Percentiles rank a stretch among this genome's conserved stretches.
Conservation (phyloP, 208 protist species). For the Trypanosoma platydactyli region DNA sequence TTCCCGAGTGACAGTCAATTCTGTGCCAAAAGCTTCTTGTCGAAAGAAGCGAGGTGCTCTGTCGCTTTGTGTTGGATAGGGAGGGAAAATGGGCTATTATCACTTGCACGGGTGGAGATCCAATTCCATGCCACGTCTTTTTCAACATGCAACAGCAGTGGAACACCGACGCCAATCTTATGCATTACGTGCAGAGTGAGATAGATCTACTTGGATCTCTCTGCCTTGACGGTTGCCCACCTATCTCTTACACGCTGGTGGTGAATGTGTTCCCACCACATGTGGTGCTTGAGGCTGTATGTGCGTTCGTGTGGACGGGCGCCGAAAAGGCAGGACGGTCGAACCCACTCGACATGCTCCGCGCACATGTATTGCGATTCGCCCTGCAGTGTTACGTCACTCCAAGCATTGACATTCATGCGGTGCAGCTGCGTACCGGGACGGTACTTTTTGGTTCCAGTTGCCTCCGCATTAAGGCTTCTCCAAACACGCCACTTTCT, state of each 20-base stretch:
- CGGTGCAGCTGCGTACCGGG: constrained; percentile 54
- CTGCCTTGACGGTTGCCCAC: constrained; percentile 69
- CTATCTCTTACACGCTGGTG: constrained; percentile 46
- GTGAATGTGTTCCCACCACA: constrained; percentile 38
- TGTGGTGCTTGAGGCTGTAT: constrained; percentile 43
- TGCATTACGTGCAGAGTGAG: constrained; percentile 47
- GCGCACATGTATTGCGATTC: constrained; percentile 56
- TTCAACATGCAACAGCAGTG: constrained; percentile 33
- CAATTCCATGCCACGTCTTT: constrained; percentile 35
- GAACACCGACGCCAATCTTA: constrained; percentile 23
- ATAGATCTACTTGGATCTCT: constrained; percentile 55
- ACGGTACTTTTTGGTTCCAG: constrained; percentile 77
- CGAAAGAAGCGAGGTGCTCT: constrained; percentile 48
- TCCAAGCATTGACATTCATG: constrained; percentile 39
- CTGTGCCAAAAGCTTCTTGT: constrained; percentile 63
- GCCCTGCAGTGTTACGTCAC: constrained; percentile 59
- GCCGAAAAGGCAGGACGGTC: constrained; percentile 37
- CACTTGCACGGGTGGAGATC: neutral
- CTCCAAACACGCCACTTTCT: constrained; percentile 31
- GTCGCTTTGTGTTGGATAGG: constrained; percentile 34
- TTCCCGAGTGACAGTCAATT: constrained; percentile 50
- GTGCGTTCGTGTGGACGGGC: constrained; percentile 44
- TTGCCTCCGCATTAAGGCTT: constrained; percentile 35
- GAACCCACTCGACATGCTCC: constrained; percentile 44
- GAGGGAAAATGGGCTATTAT: constrained; percentile 23